phyloP scores from a whole-genome alignment of 2,329 filamentous ascomycete species.

The Aspergillus proliferans region DNA sequence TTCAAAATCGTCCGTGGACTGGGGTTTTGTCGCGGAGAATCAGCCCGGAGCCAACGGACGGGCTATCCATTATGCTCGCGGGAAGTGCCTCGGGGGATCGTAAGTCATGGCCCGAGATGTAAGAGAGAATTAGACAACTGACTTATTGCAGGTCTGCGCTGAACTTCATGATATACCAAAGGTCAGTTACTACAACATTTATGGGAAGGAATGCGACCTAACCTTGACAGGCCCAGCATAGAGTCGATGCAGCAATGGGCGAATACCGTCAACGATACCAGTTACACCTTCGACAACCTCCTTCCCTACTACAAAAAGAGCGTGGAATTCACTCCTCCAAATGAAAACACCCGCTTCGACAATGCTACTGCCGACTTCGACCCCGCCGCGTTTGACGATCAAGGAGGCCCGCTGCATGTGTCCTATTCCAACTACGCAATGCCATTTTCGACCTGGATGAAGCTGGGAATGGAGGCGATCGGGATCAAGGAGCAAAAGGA shows the following conservation, averaged over 20 bases:
- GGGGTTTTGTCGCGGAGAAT: slow-evolving; percentile 18
- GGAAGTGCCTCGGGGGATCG: slow-evolving; percentile 24
- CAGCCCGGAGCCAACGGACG: slow-evolving; percentile 19
- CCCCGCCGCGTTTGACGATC: slow-evolving; percentile 19
- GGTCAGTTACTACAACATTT: slow-evolving; percentile 4
- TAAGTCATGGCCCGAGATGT: slow-evolving; percentile 4
- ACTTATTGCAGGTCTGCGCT: slow-evolving; percentile 16
- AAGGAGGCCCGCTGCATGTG: slow-evolving; percentile 35
- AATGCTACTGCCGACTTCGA: slow-evolving; percentile 21
- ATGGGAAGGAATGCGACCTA: neutral
- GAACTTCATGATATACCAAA: slow-evolving; percentile 27
- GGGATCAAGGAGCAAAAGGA: slow-evolving; percentile 33
- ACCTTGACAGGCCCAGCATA: slow-evolving; percentile 10
- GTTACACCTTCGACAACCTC: slow-evolving; percentile 21
- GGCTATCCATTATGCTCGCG: slow-evolving; percentile 20
- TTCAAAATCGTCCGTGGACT: slow-evolving; percentile 12
- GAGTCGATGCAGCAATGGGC: slow-evolving; percentile 23
- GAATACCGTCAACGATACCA: slow-evolving; percentile 19
- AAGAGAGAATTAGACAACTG: neutral
- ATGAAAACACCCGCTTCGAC: slow-evolving; percentile 11
- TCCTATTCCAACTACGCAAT: slow-evolving; percentile 38
- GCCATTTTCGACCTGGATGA: slow-evolving; percentile 36
- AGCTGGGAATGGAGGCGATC: slow-evolving; percentile 34
- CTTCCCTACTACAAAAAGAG: slow-evolving; percentile 23
- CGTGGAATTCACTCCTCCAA: slow-evolving; percentile 20